Conservation (phyloP, 306 rosid species). For the Astragalus membranaceus region DNA sequence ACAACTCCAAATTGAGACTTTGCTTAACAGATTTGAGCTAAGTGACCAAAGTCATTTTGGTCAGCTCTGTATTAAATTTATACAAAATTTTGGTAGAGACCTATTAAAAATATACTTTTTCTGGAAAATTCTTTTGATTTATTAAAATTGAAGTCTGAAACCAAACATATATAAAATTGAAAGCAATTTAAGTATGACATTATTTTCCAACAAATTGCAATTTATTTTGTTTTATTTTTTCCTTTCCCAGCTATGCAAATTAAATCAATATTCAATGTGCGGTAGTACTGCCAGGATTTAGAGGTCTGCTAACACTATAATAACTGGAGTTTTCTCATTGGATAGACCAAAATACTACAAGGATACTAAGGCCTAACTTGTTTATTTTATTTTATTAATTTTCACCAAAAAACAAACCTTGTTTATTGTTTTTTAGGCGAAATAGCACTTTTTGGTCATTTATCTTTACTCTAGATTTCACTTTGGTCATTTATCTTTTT, state of each 20-base stretch:
- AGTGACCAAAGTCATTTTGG: no score
- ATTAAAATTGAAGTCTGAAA: conserved; percentile 12
- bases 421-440: no score
- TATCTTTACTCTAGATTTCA: no score
- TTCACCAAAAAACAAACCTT: no score
- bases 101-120: conserved; percentile 6
- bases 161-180: conserved; percentile 15
- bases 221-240: not conserved
- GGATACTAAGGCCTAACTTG: not conserved
- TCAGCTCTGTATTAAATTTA: not conserved
- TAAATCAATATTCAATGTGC: not conserved
- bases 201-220: conserved; percentile 2
- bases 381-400: no score
- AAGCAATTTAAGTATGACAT: conserved; percentile 17
- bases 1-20: no score
- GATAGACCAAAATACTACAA: conserved; percentile 1
- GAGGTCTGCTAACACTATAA: not conserved
- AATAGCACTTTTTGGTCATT: no score
- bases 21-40: no score
- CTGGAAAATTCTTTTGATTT: conserved; percentile 21
- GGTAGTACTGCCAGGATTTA: conserved; percentile 9
- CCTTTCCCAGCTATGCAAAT: not conserved
- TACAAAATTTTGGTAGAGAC: conserved; percentile 17
- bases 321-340: conserved; percentile 22
- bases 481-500: no score